Percentiles rank a stretch among this genome's conserved stretches.
Conservation (phyloP, 495 filamentous ascomycete genomes). For the Lepraria neglecta region DNA sequence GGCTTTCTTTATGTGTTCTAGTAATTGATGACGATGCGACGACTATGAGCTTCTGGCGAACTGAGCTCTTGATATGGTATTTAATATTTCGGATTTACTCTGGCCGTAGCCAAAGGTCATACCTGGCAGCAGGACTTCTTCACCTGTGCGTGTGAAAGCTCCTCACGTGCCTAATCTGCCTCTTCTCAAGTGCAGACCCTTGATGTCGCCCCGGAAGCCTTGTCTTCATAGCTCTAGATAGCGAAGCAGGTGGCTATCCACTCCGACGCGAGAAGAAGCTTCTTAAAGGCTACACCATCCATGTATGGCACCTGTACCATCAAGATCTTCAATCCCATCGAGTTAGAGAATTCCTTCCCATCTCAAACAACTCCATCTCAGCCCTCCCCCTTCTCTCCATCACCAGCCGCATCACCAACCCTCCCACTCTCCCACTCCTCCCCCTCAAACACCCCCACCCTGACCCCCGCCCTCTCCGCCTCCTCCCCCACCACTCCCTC, state of each 20-base stretch:
- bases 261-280: too few relatives aligned
- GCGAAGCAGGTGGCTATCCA: too few relatives aligned
- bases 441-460: constrained; percentile 21
- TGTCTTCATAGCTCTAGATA: too few relatives aligned
- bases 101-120: background rate
- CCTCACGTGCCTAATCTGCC: background rate
- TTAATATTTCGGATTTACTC: background rate
- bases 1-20: background rate
- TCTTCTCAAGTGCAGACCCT: background rate
- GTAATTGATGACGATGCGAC: background rate
- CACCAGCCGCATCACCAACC: constrained; percentile 10
- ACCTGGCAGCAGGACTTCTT: background rate
- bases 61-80: background rate
- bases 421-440: constrained; percentile 24
- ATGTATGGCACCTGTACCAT: too few relatives aligned
- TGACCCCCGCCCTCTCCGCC: constrained; percentile 39
- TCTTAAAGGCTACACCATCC: too few relatives aligned
- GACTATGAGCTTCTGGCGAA: background rate
- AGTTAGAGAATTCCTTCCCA: background rate
- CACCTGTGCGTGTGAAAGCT: background rate
- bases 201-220: too few relatives aligned
- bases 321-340: too few relatives aligned
- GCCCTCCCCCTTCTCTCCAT: background rate
- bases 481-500: constrained; percentile 45
- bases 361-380: background rate